Evolutionary conservation across 805 yeast species (phyloP).

Genomic region (Candida boidinii): DNA sequence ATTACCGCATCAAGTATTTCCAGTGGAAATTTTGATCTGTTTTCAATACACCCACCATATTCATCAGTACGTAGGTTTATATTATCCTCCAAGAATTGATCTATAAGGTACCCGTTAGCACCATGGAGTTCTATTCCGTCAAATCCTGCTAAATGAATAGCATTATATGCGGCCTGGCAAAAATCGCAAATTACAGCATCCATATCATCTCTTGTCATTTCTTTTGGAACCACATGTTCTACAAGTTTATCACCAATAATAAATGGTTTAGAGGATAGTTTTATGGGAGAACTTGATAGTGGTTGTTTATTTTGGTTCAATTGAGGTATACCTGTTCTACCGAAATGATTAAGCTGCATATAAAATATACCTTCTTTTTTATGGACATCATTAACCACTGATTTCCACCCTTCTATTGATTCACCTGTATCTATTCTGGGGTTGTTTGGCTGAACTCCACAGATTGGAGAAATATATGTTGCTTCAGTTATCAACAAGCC

Average conservation of each 20-base stretch:
- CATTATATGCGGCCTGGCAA: constrained; percentile 22
- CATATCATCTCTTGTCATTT: constrained; percentile 27
- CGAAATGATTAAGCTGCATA: constrained; percentile 38
- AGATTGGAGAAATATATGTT: constrained; percentile 20
- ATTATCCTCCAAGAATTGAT: constrained; percentile 27
- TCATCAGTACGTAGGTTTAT: constrained; percentile 36
- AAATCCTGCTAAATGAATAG: constrained; percentile 27
- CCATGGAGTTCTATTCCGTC: constrained; percentile 33
- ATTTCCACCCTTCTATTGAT: constrained; percentile 28
- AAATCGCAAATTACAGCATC: constrained; percentile 20
- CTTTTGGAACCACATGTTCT: constrained; percentile 8
- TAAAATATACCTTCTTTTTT: constrained; percentile 27
- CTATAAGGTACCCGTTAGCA: constrained; percentile 32
- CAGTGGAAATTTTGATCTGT: constrained; percentile 26
- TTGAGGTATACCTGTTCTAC: constrained; percentile 27
- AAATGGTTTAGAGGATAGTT: constrained; percentile 13
- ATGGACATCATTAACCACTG: constrained; percentile 37
- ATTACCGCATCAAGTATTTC: constrained; percentile 29
- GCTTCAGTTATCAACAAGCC: constrained; percentile 28
- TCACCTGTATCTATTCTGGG: constrained; percentile 15
- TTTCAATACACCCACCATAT: constrained; percentile 44
- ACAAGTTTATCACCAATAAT: too few relatives aligned
- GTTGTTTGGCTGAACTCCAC: constrained; percentile 12
- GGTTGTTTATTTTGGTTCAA: constrained; percentile 7
- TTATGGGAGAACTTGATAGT: constrained; percentile 6